Percentiles rank a stretch among this genome's conserved stretches.
These are phyloP conservation scores for Xylaria sp. DNA, from an alignment of 2,329 filamentous ascomycete genomes.

Conservation along the genomic window DNA sequence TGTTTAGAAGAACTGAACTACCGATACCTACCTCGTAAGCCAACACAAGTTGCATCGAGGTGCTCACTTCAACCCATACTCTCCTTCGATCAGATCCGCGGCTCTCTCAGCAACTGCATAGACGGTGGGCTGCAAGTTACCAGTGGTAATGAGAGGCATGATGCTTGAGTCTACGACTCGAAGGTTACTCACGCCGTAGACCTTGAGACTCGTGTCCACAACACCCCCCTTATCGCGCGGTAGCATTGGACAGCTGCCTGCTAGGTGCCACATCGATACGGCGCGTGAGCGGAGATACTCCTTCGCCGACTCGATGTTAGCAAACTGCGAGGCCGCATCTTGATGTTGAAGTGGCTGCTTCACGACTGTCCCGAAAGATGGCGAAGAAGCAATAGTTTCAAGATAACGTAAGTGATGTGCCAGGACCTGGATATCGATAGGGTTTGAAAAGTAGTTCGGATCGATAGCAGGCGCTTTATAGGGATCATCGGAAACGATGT, in stretches of 20 bases:
- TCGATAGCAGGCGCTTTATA: background rate
- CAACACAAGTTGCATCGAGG: too few relatives aligned
- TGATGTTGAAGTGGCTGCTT: background rate
- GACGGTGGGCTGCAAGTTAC: background rate
- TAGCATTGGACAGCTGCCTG: background rate
- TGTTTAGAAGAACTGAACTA: too few relatives aligned
- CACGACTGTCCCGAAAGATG: background rate
- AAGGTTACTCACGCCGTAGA: background rate
- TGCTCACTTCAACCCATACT: background rate
- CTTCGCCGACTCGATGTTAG: background rate
- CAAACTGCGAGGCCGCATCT: background rate
- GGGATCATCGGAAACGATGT: background rate
- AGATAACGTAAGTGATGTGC: background rate
- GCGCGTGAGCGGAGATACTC: background rate
- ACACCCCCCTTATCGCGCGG: background rate
- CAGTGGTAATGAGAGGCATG: background rate
- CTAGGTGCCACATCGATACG: background rate
- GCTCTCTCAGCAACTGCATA: background rate
- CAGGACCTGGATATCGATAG: background rate
- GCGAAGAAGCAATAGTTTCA: background rate
- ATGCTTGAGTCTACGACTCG: background rate
- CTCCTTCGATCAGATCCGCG: background rate
- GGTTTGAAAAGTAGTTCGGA: background rate
- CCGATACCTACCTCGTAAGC: too few relatives aligned
- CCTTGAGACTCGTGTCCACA: background rate